Conservation (phyloP, 2,329 filamentous ascomycete species). For the Sclerotinia trifoliorum region DNA sequence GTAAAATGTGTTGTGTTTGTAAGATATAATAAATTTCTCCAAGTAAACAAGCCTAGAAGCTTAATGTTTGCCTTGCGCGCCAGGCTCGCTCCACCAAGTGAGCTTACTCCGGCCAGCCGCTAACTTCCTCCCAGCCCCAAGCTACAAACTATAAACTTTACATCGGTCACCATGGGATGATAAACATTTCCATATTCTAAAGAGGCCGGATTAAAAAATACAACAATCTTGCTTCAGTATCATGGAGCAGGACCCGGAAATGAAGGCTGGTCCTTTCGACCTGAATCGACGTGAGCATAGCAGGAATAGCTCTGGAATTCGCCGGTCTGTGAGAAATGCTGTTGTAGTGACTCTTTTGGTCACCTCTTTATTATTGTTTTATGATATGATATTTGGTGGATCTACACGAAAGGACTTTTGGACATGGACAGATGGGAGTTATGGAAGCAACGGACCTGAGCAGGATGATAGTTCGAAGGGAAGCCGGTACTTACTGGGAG, state of each 20-base stretch:
- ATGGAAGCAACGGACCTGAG: conserved; percentile 2
- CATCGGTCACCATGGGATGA: conserved; percentile 14
- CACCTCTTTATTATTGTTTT: not conserved
- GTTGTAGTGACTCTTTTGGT: not conserved
- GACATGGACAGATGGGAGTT: conserved; percentile 16
- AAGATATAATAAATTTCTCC: not conserved
- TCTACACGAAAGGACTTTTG: conserved; percentile 16
- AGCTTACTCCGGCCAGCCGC: conserved; percentile 3
- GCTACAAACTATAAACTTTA: conserved; percentile 12
- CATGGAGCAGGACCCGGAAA: conserved; percentile 14
- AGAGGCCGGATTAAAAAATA: not conserved
- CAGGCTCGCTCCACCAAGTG: conserved; percentile 13
- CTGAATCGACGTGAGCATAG: conserved; percentile 4
- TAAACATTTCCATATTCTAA: not conserved
- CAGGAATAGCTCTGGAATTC: not conserved
- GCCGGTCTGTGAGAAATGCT: not conserved
- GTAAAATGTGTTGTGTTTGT: conserved; percentile 1
- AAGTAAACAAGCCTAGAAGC: conserved; percentile 2
- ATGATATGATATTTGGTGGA: not conserved
- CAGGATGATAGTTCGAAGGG: conserved; percentile 25
- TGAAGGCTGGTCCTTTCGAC: conserved; percentile 17
- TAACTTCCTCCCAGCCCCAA: not conserved
- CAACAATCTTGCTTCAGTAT: not conserved
- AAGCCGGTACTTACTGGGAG: conserved; percentile 59
- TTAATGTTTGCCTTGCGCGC: conserved; percentile 22